Conservation (phyloP, 352 stramenopile species). For the Phytopythium helicoides region DNA sequence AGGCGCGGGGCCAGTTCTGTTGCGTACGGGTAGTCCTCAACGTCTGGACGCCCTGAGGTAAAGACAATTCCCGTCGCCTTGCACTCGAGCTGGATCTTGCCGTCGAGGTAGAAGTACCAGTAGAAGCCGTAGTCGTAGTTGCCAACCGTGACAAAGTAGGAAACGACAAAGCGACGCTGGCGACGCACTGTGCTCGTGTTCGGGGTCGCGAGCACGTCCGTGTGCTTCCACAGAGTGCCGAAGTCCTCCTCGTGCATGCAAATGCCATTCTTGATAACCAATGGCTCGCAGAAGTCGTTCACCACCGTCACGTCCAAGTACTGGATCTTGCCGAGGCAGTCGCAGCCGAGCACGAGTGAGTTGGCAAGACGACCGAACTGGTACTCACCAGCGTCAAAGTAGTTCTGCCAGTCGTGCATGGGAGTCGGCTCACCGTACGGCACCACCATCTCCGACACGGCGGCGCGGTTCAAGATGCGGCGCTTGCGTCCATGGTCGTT, state of each 20-base stretch:
- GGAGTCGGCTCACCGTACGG: constrained; percentile 73
- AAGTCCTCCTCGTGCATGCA: constrained; percentile 87
- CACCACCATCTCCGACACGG: constrained; percentile 86
- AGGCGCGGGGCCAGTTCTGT: constrained; percentile 54
- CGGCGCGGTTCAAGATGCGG: constrained; percentile 62
- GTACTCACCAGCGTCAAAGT: constrained; percentile 86
- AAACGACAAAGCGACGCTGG: constrained; percentile 75
- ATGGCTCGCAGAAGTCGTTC: constrained; percentile 46
- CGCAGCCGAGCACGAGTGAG: constrained; percentile 76
- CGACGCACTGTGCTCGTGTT: constrained; percentile 43
- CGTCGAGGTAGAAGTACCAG: constrained; percentile 70
- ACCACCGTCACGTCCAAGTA: constrained; percentile 77
- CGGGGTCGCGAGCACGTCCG: constrained; percentile 32
- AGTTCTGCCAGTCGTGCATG: constrained; percentile 78
- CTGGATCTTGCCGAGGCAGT: constrained; percentile 83
- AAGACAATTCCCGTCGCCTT: constrained; percentile 82
- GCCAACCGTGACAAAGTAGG: constrained; percentile 81
- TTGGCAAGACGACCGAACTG: constrained; percentile 76
- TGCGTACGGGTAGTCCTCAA: constrained; percentile 37
- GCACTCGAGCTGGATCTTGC: constrained; percentile 78
- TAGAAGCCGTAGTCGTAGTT: constrained; percentile 89
- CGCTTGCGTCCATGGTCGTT: constrained; percentile 23
- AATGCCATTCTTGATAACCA: constrained; percentile 59
- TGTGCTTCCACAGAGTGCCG: constrained; percentile 81
- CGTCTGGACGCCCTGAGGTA: constrained; percentile 57